Percentiles rank a stretch among this genome's conserved stretches.
Evolutionary conservation across 2,329 filamentous ascomycete genomes (phyloP).

Genomic region (Endoconidiophora polonica): DNA sequence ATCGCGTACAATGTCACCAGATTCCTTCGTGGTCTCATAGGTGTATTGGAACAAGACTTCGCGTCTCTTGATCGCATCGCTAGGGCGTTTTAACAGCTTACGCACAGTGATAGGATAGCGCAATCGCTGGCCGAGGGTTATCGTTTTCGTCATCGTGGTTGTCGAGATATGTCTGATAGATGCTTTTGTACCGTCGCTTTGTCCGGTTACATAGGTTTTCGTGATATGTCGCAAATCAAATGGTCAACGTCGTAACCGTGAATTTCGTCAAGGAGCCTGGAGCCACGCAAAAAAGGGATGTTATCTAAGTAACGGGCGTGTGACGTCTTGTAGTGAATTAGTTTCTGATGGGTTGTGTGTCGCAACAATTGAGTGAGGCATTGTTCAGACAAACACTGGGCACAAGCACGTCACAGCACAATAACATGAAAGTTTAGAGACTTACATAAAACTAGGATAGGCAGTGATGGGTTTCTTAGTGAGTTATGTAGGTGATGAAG

Average conservation of each 20-base stretch:
- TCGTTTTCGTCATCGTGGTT: slow-evolving; percentile 26
- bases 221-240: background rate
- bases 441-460: no score
- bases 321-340: background rate
- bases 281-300: no score
- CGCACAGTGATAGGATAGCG: slow-evolving; percentile 90
- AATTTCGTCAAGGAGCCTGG: background rate
- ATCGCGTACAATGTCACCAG: slow-evolving; percentile 46
- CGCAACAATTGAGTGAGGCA: background rate
- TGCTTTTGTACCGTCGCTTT: background rate
- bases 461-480: no score
- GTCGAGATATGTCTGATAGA: background rate
- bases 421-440: no score
- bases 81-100: slow-evolving; percentile 59
- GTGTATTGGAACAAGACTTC: slow-evolving; percentile 74
- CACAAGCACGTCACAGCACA: background rate
- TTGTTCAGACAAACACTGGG: background rate
- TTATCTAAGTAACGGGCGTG: no score
- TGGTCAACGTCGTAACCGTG: background rate
- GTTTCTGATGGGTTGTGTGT: background rate
- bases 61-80: slow-evolving; percentile 59
- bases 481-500: no score
- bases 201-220: background rate
- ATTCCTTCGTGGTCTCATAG: slow-evolving; percentile 62
- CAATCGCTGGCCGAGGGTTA: slow-evolving; percentile 45